Evolutionary conservation across 2,329 filamentous ascomycete genomes (phyloP), one percentile per base, ranked within the genome.

Genomic region (Xylariales sp.): DNA sequence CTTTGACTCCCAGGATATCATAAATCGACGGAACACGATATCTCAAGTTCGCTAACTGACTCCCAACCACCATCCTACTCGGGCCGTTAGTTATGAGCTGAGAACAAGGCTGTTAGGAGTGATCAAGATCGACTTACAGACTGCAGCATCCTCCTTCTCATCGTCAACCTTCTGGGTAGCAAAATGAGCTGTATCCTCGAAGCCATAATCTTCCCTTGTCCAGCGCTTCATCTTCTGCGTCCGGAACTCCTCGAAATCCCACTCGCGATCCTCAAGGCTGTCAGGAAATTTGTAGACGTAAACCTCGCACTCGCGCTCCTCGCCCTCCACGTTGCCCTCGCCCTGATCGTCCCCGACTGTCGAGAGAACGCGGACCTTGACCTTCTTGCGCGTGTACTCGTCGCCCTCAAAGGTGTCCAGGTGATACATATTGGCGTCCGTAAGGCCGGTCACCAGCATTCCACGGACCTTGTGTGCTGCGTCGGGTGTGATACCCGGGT

Each of bases 161-260:
- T 35, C 22, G 1, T 54, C 48, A 11, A 54, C 51, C 6, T 19
- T n/a, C n/a, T 46, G 33, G 12, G 52, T 47, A 12, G 53, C 31
- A 35, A 60, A 53, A 38, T 55, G 52, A 20, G 56, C 57, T 15
- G 47, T 53, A 15, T 59, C 64, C 19, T 69, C 64, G 46, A 72
- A 71, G 8, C 60, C 58, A 49, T 69, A 70, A 38, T 70, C 70
- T 21, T 66, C 68, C n/a, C 74, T 61, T 4, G 73, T 72, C 76
- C 76, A 81, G 3, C 56, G 43, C 42, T 59, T 59, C 65, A 80
- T 65, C 68, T 89, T 95, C 47, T 93, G 82, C 53, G 73, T 71
- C 46, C 84, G 79, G 59, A 96, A 97, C 48, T 86, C 80, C 35
- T 83, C 80, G 65, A 89, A 93, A 60, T 95, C 87, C 91, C 91